Percentiles rank a stretch among this genome's conserved stretches.
phyloP scores from a whole-genome alignment of 257 asterid genomes.

The Cordia subcordata region DNA sequence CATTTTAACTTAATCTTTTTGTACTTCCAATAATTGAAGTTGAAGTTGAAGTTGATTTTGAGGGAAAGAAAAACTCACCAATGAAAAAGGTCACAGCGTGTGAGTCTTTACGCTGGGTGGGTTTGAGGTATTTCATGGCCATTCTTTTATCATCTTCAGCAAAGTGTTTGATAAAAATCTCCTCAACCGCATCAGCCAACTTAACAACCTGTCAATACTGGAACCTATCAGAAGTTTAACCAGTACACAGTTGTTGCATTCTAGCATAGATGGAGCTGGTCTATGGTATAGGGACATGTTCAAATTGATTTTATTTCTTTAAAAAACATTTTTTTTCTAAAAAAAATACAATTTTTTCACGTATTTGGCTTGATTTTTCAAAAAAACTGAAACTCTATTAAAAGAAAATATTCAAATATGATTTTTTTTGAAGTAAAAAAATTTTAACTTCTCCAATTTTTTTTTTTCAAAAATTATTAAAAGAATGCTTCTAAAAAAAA shows the following conservation, averaged over 20 bases:
- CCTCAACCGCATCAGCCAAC: constrained; percentile 86
- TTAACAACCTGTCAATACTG: constrained; percentile 47
- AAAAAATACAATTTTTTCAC: too few species aligned
- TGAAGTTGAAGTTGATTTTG: too few species aligned
- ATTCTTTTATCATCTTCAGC: constrained; percentile 69
- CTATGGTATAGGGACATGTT: not conserved
- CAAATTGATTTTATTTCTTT: not conserved
- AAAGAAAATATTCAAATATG: too few species aligned
- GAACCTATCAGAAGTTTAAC: constrained; percentile 8
- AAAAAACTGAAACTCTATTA: too few species aligned
- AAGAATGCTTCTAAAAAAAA: too few species aligned
- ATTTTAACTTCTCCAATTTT: too few species aligned
- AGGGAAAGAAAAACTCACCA: constrained; percentile 46
- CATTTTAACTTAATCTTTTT: constrained; percentile 16
- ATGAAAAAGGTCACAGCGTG: constrained; percentile 71
- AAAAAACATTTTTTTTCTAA: too few species aligned
- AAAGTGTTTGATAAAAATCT: constrained; percentile 63
- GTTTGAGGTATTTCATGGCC: constrained; percentile 91
- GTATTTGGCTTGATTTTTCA: too few species aligned
- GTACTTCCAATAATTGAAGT: not conserved
- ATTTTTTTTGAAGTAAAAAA: too few species aligned
- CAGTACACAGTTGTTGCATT: not conserved
- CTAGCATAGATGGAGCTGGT: not conserved
- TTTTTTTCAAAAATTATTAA: too few species aligned
- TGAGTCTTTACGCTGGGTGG: constrained; percentile 70